Evolutionary conservation across 2,329 filamentous ascomycete species (phyloP), one percentile per base, ranked within the genome.

Genomic region (Cadophora sp.): DNA sequence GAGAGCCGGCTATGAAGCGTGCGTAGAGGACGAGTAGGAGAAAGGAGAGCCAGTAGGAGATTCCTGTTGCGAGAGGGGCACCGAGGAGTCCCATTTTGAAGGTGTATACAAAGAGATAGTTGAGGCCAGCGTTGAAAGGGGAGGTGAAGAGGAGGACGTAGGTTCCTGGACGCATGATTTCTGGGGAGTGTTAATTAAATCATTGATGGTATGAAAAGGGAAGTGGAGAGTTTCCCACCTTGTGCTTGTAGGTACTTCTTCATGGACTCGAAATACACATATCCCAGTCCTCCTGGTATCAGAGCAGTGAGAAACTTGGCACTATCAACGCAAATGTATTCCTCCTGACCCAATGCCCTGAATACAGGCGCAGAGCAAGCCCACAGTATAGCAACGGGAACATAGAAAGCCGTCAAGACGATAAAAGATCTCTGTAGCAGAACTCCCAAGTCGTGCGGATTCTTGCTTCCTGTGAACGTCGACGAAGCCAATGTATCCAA

Each of bases 241-340:
- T 97, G 94, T 0, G 94, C 94, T 79, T 97, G 94, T 0, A 97
- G 84, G 73, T 90, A 97, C 74, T 95, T 92, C 81, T 97, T 97
- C 76, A 94, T 88, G 6, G 88, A 85, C 79, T 97, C 93, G 69
- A 97, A 97, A 81, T 92, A 97, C 50, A 97, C 88, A 74, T 97
- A 97, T 0, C 93, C 93, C 46, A 97, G 80, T 0, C 93, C 93
- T 0, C 93, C 93, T 0, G 93, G 93, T 0, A 93, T 91, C 56
- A 97, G 80, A 14, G 89, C 87, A 2, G 85, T 89, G 8, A 97
- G 80, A 70, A 97, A 97, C 53, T 82, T 85, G 1, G 92, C 88
- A 62, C 91, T 92, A 68, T 94, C 88, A 27, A 86, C 81, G 50
- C 91, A 93, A 37, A 97, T 90, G 69, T 90, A 90, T 48, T 92